phyloP scores from a whole-genome alignment of 129 eudicot genomes.

The Artemisia tridentata region DNA sequence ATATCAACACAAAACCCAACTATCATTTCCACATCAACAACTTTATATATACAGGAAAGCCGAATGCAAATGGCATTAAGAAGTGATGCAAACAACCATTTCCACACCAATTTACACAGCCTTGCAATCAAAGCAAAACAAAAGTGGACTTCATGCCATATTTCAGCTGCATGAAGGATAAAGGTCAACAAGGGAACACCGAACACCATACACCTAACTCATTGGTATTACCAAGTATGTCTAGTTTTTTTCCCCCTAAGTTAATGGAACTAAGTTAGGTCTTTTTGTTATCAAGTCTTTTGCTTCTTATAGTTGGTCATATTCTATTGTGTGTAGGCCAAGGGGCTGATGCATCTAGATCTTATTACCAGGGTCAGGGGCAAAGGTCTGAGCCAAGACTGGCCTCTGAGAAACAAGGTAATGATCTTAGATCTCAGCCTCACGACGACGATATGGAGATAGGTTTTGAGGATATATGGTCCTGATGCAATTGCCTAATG shows the following conservation, averaged over 20 bases:
- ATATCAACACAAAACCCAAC: too few relatives aligned
- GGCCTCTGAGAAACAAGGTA: constrained; percentile 51
- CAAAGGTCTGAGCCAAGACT: constrained; percentile 64
- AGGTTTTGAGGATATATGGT: constrained; percentile 77
- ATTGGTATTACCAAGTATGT: not conserved
- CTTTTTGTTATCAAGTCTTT: constrained; percentile 3
- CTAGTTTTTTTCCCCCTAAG: not conserved
- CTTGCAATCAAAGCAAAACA: too few relatives aligned
- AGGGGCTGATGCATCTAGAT: constrained; percentile 60
- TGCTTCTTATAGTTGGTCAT: constrained; percentile 17
- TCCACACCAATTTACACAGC: too few relatives aligned
- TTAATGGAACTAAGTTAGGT: constrained; percentile 13
- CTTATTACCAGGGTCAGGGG: constrained; percentile 64
- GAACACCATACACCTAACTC: too few relatives aligned
- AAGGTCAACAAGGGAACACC: too few relatives aligned
- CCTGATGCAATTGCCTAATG: too few relatives aligned
- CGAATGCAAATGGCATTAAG: too few relatives aligned
- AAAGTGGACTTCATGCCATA: too few relatives aligned
- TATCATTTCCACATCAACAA: too few relatives aligned
- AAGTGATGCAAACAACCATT: too few relatives aligned
- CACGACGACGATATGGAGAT: constrained; percentile 73
- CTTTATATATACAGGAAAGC: too few relatives aligned
- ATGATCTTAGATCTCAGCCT: constrained; percentile 63
- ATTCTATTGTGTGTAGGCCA: constrained; percentile 48
- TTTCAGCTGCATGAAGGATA: too few relatives aligned